phyloP scores from a whole-genome alignment of 768 basidiomycete genomes.

The Paxillus rubicundulus region DNA sequence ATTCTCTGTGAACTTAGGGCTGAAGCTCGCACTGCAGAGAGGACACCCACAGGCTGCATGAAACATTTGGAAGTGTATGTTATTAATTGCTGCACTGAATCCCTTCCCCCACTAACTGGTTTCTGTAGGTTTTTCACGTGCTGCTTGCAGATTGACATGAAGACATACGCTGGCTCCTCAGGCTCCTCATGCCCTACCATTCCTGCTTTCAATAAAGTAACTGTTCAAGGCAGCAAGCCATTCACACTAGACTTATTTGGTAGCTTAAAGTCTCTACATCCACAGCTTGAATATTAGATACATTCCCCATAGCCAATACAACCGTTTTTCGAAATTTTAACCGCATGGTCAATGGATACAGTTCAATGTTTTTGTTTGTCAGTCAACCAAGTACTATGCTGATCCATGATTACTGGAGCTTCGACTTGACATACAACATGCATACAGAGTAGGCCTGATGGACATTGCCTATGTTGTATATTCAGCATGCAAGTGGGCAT shows the following conservation, averaged over 20 bases:
- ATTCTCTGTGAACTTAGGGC: conserved; percentile 3
- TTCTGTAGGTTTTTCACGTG: conserved; percentile 2
- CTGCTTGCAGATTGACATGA: conserved; percentile 1
- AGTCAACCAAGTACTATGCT: no score
- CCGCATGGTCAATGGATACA: not conserved
- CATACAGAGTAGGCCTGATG: not conserved
- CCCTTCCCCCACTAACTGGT: not conserved
- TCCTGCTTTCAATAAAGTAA: no score
- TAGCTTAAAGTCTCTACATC: no score
- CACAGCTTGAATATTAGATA: no score
- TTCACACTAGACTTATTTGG: conserved; percentile 5
- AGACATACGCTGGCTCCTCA: not conserved
- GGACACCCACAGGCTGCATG: not conserved
- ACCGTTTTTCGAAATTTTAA: not conserved
- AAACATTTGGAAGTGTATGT: not conserved
- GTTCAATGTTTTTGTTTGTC: not conserved
- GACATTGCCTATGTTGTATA: not conserved
- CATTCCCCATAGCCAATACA: not conserved
- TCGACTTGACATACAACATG: no score
- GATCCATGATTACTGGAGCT: no score
- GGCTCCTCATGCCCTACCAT: no score
- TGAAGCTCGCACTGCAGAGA: not conserved
- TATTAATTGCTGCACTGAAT: not conserved
- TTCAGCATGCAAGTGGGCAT: not conserved
- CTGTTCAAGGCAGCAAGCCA: conserved; percentile 2